Conservation (phyloP, 768 basidiomycete species). For the Rhodotorula kratochvilovae region DNA sequence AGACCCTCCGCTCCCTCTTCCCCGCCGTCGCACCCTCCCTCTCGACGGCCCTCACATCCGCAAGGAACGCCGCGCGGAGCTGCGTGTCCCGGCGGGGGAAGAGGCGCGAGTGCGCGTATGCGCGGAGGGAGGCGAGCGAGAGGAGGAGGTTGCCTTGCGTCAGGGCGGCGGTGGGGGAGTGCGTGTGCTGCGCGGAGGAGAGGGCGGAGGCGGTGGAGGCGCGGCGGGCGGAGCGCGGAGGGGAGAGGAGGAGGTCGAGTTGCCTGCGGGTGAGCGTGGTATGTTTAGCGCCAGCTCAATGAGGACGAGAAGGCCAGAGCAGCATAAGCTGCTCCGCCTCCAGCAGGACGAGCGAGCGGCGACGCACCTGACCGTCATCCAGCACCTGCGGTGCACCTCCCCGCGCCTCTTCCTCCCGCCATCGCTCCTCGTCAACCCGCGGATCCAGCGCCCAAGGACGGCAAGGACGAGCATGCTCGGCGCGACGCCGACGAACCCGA, state of each 20-base stretch:
- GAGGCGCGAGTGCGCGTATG: conserved; percentile 61
- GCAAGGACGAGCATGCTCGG: conserved; percentile 80
- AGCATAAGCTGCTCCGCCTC: neutral
- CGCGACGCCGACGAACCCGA: conserved; percentile 93
- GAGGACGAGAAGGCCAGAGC: neutral
- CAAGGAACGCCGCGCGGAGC: conserved; percentile 71
- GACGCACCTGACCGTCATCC: conserved; percentile 64
- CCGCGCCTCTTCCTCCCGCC: conserved; percentile 58
- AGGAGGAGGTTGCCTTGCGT: conserved; percentile 71
- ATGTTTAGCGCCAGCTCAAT: too few relatives aligned
- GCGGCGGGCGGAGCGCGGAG: conserved; percentile 49
- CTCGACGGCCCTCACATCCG: conserved; percentile 70
- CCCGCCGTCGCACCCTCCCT: conserved; percentile 58
- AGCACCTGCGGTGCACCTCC: conserved; percentile 57
- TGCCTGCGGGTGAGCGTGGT: conserved; percentile 48
- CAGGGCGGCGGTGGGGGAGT: conserved; percentile 43
- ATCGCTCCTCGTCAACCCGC: conserved; percentile 55
- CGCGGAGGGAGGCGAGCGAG: conserved; percentile 63
- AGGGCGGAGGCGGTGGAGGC: neutral
- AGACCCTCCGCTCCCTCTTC: conserved; percentile 66
- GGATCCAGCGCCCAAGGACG: conserved; percentile 57
- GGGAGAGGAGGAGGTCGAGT: conserved; percentile 63
- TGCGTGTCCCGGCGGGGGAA: conserved; percentile 50
- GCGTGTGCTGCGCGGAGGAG: neutral
- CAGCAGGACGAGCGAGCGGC: neutral